Evolutionary conservation across 1,139 yeast species (phyloP).

Genomic region (Zygoascus meyerae): DNA sequence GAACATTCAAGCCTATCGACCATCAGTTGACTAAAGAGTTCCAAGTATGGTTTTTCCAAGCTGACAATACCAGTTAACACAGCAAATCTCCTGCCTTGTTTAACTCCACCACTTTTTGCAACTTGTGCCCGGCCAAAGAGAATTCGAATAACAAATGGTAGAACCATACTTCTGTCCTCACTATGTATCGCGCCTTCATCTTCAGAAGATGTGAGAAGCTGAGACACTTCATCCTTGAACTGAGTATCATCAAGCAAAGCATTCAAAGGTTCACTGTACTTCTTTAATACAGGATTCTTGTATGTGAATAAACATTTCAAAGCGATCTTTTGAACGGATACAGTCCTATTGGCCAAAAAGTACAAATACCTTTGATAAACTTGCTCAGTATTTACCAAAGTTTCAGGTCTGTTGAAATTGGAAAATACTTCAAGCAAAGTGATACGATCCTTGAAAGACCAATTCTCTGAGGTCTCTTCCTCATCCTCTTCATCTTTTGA

Average conservation of each 20-base stretch:
- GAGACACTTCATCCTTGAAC: slow-evolving; percentile 78
- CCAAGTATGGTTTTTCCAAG: slow-evolving; percentile 50
- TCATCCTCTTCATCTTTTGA: slow-evolving; percentile 31
- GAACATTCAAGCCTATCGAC: slow-evolving; percentile 47
- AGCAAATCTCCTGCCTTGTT: slow-evolving; percentile 69
- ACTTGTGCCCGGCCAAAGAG: slow-evolving; percentile 79
- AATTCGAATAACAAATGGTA: slow-evolving; percentile 73
- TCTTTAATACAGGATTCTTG: slow-evolving; percentile 51
- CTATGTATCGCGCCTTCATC: slow-evolving; percentile 56
- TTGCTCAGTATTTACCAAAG: slow-evolving; percentile 45
- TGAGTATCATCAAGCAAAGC: slow-evolving; percentile 76
- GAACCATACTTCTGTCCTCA: slow-evolving; percentile 51
- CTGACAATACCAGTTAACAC: slow-evolving; percentile 66
- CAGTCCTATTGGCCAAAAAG: slow-evolving; percentile 57
- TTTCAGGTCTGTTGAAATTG: slow-evolving; percentile 58
- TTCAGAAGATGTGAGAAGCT: slow-evolving; percentile 45
- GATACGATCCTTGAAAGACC: slow-evolving; percentile 62
- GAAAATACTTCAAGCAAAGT: slow-evolving; percentile 56
- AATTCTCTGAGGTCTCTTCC: slow-evolving; percentile 26
- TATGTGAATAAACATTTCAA: slow-evolving; percentile 65
- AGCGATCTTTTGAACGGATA: slow-evolving; percentile 66
- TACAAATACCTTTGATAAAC: slow-evolving; percentile 51
- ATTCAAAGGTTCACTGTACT: slow-evolving; percentile 65
- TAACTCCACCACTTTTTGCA: slow-evolving; percentile 46
- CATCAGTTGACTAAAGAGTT: slow-evolving; percentile 58